phyloP scores from a whole-genome alignment of 106 monocot species.

The Acorus calamus region DNA sequence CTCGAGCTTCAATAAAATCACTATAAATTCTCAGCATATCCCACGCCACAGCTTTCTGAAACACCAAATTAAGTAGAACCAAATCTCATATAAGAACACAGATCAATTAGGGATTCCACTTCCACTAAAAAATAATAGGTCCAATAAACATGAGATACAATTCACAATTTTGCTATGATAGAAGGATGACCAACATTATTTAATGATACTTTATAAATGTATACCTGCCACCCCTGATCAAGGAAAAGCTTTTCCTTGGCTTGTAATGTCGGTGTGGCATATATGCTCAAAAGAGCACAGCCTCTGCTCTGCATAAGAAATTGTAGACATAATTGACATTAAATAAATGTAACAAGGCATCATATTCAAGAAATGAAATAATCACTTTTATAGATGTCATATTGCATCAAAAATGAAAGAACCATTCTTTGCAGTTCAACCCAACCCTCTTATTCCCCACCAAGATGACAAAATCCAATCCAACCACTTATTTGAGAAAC shows the following conservation, averaged over 20 bases:
- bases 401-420: too few species aligned
- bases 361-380: too few species aligned
- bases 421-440: too few species aligned
- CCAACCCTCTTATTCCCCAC: too few species aligned
- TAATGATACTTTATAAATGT: neutral
- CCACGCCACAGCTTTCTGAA: constrained; percentile 60
- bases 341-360: too few species aligned
- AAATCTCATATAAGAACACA: neutral
- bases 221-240: constrained; percentile 78
- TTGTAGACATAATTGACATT: neutral
- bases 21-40: constrained; percentile 84
- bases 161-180: too few species aligned
- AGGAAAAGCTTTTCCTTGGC: constrained; percentile 69
- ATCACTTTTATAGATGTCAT: too few species aligned
- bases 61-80: neutral
- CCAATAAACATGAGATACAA: too few species aligned
- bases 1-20: constrained; percentile 71
- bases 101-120: too few species aligned
- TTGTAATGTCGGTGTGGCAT: constrained; percentile 59
- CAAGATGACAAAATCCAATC: too few species aligned
- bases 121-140: too few species aligned
- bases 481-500: too few species aligned
- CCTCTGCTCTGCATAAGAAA: constrained; percentile 68
- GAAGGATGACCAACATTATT: neutral
- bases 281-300: constrained; percentile 68